Evolutionary conservation across 768 basidiomycete species (phyloP).

Genomic region (Daedaleopsis sinensis): DNA sequence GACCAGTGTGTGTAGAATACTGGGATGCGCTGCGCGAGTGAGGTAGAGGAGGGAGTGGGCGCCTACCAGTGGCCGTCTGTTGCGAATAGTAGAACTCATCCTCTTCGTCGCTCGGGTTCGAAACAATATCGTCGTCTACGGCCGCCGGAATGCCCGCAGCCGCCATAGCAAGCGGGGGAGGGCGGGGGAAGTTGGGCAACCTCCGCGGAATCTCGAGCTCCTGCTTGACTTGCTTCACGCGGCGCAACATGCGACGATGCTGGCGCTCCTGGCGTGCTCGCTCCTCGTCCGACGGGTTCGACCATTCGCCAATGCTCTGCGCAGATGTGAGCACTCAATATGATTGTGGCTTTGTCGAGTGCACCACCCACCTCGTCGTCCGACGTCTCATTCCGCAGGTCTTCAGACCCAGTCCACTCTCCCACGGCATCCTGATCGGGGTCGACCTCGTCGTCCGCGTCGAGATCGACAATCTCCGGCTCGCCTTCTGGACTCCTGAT

Average conservation of each 20-base stretch:
- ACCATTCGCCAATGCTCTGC: constrained; percentile 87
- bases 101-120: constrained; percentile 86
- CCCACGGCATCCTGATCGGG: constrained; percentile 48
- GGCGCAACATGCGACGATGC: constrained; percentile 62
- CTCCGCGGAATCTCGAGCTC: constrained; percentile 67
- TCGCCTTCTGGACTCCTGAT: constrained; percentile 35
- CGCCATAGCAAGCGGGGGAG: constrained; percentile 50
- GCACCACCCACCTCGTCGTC: constrained; percentile 65
- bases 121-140: constrained; percentile 68
- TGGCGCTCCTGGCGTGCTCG: constrained; percentile 69
- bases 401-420: constrained; percentile 88
- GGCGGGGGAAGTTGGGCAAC: constrained; percentile 79
- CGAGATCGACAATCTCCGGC: constrained; percentile 38
- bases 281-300: constrained; percentile 91
- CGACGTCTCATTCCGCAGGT: constrained; percentile 57
- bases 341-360: not conserved
- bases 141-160: constrained; percentile 25
- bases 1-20: constrained; percentile 45
- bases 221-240: constrained; percentile 40
- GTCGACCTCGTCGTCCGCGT: constrained; percentile 35
- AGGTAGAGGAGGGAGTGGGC: constrained; percentile 60
- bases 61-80: constrained; percentile 41
- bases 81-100: constrained; percentile 32
- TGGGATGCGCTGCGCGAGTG: constrained; percentile 71
- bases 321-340: constrained; percentile 16